phyloP scores from a whole-genome alignment of 345 rosid species.

The Triadica sebifera region DNA sequence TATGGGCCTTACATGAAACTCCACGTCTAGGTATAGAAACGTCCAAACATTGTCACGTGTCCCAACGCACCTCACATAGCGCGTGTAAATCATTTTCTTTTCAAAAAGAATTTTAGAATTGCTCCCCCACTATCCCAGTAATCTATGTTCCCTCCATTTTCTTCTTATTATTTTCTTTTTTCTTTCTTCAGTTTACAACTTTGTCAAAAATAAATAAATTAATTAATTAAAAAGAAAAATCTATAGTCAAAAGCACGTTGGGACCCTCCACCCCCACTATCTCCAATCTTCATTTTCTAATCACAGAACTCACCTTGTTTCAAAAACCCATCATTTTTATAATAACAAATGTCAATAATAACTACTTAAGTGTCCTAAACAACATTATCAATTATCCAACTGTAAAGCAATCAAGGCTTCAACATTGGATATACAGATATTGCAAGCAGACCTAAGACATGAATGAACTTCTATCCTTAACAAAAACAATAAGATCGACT shows the following conservation, averaged over 20 bases:
- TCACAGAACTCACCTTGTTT: background rate
- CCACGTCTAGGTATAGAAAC: background rate
- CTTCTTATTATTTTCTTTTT: constrained; percentile 11
- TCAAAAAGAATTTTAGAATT: background rate
- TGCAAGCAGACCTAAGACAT: constrained; percentile 3
- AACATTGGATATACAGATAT: constrained; percentile 42
- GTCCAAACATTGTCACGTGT: background rate
- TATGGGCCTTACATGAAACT: too few species aligned
- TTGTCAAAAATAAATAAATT: background rate
- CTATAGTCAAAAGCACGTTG: constrained; percentile 44
- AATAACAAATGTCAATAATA: background rate
- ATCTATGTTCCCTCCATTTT: constrained; percentile 13
- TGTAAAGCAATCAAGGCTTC: constrained; percentile 38
- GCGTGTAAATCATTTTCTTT: background rate
- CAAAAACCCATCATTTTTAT: background rate
- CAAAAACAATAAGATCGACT: too few species aligned
- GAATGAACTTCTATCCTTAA: too few species aligned
- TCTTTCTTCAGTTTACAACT: background rate
- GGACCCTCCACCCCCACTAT: constrained; percentile 39
- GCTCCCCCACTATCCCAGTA: background rate
- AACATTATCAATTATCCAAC: constrained; percentile 43
- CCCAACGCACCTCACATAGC: background rate
- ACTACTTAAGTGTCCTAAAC: constrained; percentile 9
- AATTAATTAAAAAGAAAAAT: background rate
- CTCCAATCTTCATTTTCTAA: constrained; percentile 3